Evolutionary conservation across 495 filamentous ascomycete species (phyloP).

Genomic region (Annulohypoxylon moriforme): DNA sequence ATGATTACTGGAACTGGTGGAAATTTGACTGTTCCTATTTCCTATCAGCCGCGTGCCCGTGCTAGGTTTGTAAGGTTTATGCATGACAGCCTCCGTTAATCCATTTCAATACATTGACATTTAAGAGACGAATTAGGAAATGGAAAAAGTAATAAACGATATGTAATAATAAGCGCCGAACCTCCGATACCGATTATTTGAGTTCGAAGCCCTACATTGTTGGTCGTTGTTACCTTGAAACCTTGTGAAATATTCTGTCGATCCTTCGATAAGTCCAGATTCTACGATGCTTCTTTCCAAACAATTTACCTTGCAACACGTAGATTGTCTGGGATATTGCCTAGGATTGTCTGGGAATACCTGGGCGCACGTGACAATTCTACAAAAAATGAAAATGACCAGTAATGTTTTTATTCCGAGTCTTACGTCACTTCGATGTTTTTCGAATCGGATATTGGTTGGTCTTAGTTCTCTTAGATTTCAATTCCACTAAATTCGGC

Average conservation of each 20-base stretch:
- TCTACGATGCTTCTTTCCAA: not conserved
- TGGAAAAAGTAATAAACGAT: not conserved
- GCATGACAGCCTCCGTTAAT: not conserved
- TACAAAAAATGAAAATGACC: not conserved
- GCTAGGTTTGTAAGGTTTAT: slow-evolving; percentile 2
- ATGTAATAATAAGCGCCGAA: slow-evolving; percentile 1
- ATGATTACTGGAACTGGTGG: slow-evolving; percentile 3
- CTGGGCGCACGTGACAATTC: not conserved
- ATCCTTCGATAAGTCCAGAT: slow-evolving; percentile 11
- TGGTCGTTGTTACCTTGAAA: not conserved
- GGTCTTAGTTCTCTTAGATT: not conserved
- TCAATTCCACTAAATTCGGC: slow-evolving; percentile 9
- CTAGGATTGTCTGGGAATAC: not conserved
- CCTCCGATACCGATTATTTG: not conserved
- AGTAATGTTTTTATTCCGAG: not conserved
- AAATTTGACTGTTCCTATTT: slow-evolving; percentile 19
- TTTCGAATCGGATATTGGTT: slow-evolving; percentile 25
- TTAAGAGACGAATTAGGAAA: slow-evolving; percentile 6
- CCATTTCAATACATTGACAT: slow-evolving; percentile 11
- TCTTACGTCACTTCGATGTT: slow-evolving; percentile 28
- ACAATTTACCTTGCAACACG: not conserved
- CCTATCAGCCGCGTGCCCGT: slow-evolving; percentile 20
- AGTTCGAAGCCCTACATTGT: not conserved
- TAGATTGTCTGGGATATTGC: not conserved
- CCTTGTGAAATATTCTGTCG: slow-evolving; percentile 2